Evolutionary conservation across 805 yeast genomes (phyloP), one percentile per base, ranked within the genome.

Genomic region (Hanseniaspora lachancei): DNA sequence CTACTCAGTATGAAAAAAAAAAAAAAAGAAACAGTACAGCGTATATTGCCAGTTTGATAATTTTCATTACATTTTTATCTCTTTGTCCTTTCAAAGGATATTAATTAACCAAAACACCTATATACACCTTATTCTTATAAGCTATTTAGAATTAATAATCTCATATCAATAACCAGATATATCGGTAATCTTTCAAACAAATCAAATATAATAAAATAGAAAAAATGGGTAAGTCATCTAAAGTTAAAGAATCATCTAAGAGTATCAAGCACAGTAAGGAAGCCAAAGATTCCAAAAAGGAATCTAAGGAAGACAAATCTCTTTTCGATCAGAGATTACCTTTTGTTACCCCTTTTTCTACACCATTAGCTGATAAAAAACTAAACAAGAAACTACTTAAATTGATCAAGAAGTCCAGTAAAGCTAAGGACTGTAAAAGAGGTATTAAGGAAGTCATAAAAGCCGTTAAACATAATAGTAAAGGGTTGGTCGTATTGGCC

Each of bases 401-500:
- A 74, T 87, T 96, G 47, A 95, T 93, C 60, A 93, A 93, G 78
- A 91, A 88, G 71, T 97, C 98, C 10, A 89, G 97, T 54, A 93
- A 93, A 74, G 95, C 96, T 61, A 93, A 93, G 74, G 96, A 91
- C 71, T 96, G 93, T 63, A 91, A 89, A 74, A 81, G 98, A 74
- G 99, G 99, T 70, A 97, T 93, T 57, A 93, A 93, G 73, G 99
- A 93, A 74, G 98, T 93, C 39, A 97, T 91, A 64, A 93, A 93
- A 75, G 93, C 97, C 23, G 78, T 93, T 60, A 83, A 98, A 76
- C 93, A 93, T 73, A 97, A 97, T 62, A 97, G 89, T 70, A 93
- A 93, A 72, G 99, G 98, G 54, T 77, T 93, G 54, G 97, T 93
- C 42, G 75, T 93, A 62, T 82, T 93, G 72, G 98, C 99, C 36